A percentile compares a stretch with the other conserved stretches of the same genome.
Evolutionary conservation across 129 eudicot species (phyloP).

Genomic region (Flaveria bidentis): DNA sequence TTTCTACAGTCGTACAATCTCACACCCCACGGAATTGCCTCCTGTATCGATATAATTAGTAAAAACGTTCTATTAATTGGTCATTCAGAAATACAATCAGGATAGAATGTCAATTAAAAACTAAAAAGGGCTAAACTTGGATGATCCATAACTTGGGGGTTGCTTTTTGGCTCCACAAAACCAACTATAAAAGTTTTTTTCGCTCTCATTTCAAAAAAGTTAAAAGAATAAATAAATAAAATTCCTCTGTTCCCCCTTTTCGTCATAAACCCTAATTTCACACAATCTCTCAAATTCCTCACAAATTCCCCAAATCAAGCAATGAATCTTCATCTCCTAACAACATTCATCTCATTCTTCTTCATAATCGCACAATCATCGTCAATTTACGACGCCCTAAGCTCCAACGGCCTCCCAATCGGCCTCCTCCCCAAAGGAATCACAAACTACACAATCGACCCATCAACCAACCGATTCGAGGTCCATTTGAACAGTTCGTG

Average conservation of each 20-base stretch:
- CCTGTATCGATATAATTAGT: too few relatives aligned
- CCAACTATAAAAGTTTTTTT: not conserved
- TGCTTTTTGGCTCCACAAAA: not conserved
- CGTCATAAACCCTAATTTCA: conserved; percentile 31
- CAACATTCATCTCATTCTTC: conserved; percentile 8
- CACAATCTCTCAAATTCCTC: conserved; percentile 1
- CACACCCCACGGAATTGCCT: too few relatives aligned
- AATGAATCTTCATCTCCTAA: conserved; percentile 1
- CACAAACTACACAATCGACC: conserved; percentile 49
- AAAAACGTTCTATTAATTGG: too few relatives aligned
- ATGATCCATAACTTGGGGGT: not conserved
- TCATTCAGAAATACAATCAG: too few relatives aligned
- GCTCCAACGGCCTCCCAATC: conserved; percentile 63
- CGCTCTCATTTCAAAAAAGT: not conserved
- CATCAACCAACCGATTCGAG: conserved; percentile 51
- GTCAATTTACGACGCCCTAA: conserved; percentile 56
- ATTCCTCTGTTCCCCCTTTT: conserved; percentile 7
- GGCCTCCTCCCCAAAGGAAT: conserved; percentile 80
- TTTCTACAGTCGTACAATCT: too few relatives aligned
- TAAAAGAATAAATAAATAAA: not conserved
- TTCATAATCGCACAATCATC: conserved; percentile 16
- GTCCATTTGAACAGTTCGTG: conserved; percentile 53
- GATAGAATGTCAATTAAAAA: not conserved
- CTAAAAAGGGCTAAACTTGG: not conserved
- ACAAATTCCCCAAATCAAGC: not conserved